A percentile compares a stretch with the other conserved stretches of the same genome.
Conservation (phyloP, 164 flowering plant genomes). For the Vitis labrusca region DNA sequence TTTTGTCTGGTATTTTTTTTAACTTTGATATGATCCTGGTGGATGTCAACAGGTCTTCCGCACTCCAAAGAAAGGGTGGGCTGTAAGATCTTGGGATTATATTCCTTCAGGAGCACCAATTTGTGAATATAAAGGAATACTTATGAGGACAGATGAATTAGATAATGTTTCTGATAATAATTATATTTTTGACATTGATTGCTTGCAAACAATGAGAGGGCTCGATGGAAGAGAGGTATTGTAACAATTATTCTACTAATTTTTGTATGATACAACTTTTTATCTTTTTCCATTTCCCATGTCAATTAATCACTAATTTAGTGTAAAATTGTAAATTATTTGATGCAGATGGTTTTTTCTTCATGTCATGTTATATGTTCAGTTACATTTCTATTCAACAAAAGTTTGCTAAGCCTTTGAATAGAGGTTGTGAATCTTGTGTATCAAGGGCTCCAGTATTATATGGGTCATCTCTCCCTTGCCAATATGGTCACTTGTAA, state of each 20-base stretch:
- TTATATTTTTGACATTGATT: constrained; percentile 91
- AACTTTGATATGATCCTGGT: not conserved
- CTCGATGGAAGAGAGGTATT: constrained; percentile 91
- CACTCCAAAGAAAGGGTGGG: constrained; percentile 95
- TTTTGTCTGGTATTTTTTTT: not conserved
- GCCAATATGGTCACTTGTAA: too few species aligned
- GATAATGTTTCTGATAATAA: constrained; percentile 54
- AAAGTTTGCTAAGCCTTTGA: not conserved
- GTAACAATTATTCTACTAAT: not conserved
- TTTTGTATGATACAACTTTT: not conserved
- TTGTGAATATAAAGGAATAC: constrained; percentile 80
- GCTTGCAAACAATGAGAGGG: constrained; percentile 90
- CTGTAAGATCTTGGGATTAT: constrained; percentile 89
- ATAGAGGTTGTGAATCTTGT: not conserved
- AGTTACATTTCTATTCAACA: not conserved
- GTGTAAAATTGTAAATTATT: too few species aligned
- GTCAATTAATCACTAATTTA: not conserved
- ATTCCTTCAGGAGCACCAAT: constrained; percentile 93
- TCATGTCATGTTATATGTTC: not conserved
- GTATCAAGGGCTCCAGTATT: too few species aligned
- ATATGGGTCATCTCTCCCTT: too few species aligned
- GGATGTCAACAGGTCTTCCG: constrained; percentile 65
- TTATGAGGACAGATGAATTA: constrained; percentile 68
- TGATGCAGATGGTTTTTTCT: not conserved
- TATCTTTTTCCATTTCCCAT: not conserved